Evolutionary conservation across 2,329 filamentous ascomycete genomes (phyloP).

Genomic region (Penicillium sp.): DNA sequence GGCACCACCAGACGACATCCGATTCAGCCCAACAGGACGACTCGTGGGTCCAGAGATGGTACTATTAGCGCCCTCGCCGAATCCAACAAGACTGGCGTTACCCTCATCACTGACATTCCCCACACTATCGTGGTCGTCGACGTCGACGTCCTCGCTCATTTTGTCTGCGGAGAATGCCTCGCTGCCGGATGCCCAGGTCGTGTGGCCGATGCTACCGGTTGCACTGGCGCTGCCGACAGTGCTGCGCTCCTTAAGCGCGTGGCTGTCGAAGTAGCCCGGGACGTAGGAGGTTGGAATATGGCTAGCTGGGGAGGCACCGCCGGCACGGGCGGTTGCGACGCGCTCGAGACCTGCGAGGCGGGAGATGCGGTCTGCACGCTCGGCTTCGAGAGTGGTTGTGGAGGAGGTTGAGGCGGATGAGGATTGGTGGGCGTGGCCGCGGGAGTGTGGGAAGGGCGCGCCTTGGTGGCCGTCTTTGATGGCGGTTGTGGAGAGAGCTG

Average conservation of each 20-base stretch:
- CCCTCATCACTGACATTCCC: constrained; percentile 87
- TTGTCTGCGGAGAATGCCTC: constrained; percentile 62
- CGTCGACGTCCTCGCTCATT: constrained; percentile 70
- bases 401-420: constrained; percentile 64
- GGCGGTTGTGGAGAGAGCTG: constrained; percentile 87
- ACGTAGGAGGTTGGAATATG: constrained; percentile 50
- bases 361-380: constrained; percentile 93
- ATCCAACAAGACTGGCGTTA: constrained; percentile 82
- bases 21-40: constrained; percentile 60
- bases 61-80: constrained; percentile 88
- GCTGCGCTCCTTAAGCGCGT: constrained; percentile 76
- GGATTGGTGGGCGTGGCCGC: constrained; percentile 58
- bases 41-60: constrained; percentile 78
- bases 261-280: constrained; percentile 80
- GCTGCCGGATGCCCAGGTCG: constrained; percentile 71
- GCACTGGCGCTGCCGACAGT: constrained; percentile 91
- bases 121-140: constrained; percentile 63
- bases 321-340: constrained; percentile 74
- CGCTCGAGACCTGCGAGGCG: constrained; percentile 90
- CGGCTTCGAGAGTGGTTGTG: constrained; percentile 80
- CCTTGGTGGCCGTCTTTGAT: constrained; percentile 97
- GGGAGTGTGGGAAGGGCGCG: constrained; percentile 67
- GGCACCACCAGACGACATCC: constrained; percentile 40
- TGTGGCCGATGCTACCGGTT: constrained; percentile 72
- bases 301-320: constrained; percentile 38